A percentile compares a stretch with the other conserved stretches of the same genome.
Conservation (phyloP, 306 rosid genomes). For the Luffa aegyptiaca region DNA sequence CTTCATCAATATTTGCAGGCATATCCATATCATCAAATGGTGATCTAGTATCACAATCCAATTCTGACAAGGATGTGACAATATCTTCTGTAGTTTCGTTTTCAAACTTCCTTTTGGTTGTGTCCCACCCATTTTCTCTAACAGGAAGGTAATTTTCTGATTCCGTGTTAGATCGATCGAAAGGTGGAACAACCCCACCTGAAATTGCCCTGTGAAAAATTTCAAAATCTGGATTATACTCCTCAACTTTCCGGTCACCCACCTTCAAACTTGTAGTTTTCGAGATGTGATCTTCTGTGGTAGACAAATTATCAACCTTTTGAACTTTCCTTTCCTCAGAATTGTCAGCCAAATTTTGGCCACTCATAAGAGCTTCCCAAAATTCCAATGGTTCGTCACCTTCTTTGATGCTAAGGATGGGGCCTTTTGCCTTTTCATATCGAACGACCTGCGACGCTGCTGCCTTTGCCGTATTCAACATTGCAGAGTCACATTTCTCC, state of each 20-base stretch:
- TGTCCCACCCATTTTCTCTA: conserved; percentile 74
- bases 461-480: conserved; percentile 46
- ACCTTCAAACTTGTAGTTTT: conserved; percentile 7
- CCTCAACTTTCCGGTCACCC: conserved; percentile 45
- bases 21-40: conserved; percentile 19
- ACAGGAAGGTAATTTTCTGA: conserved; percentile 81
- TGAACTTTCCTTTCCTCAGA: conserved; percentile 19
- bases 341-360: conserved; percentile 25
- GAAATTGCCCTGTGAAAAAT: conserved; percentile 72
- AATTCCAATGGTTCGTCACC: conserved; percentile 67
- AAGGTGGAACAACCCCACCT: conserved; percentile 90
- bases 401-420: conserved; percentile 36
- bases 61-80: conserved; percentile 30
- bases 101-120: conserved; percentile 49
- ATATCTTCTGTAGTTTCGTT: conserved; percentile 47
- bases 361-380: conserved; percentile 58
- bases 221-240: conserved; percentile 70
- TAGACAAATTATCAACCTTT: conserved; percentile 15
- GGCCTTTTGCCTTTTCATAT: conserved; percentile 63
- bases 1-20: conserved; percentile 18
- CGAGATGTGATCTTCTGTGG: conserved; percentile 7
- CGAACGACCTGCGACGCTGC: conserved; percentile 74
- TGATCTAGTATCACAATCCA: conserved; percentile 22
- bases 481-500: conserved; percentile 30
- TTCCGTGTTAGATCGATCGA: conserved; percentile 43